A percentile compares a stretch with the other conserved stretches of the same genome.
Evolutionary conservation across 2,329 filamentous ascomycete species (phyloP).

Genomic region (Exophiala dermatitidis): DNA sequence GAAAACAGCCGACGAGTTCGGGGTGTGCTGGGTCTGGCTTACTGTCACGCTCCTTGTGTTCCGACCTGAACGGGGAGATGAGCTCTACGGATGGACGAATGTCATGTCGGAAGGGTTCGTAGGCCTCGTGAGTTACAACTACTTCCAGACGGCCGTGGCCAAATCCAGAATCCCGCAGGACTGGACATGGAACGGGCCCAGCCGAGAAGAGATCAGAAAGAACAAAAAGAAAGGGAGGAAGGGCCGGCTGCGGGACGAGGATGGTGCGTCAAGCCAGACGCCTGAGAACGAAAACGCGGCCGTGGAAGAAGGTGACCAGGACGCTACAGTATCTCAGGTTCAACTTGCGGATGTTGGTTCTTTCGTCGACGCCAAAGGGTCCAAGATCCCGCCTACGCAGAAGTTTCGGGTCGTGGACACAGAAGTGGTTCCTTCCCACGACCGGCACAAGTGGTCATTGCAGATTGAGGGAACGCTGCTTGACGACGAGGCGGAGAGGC

Average conservation of each 20-base stretch:
- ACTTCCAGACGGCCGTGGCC: slow-evolving; percentile 86
- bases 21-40: slow-evolving; percentile 78
- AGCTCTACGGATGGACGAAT: slow-evolving; percentile 61
- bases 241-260: slow-evolving; percentile 29
- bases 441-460: slow-evolving; percentile 68
- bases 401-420: slow-evolving; percentile 77
- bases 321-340: neutral
- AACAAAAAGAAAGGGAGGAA: slow-evolving; percentile 29
- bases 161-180: slow-evolving; percentile 63
- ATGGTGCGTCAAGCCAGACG: slow-evolving; percentile 35
- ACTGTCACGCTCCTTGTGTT: slow-evolving; percentile 83
- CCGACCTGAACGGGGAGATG: slow-evolving; percentile 63
- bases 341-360: slow-evolving; percentile 53
- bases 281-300: slow-evolving; percentile 38
- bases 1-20: slow-evolving; percentile 66
- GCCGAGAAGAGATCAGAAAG: slow-evolving; percentile 29
- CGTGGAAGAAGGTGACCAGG: neutral
- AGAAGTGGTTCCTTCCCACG: slow-evolving; percentile 62
- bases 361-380: slow-evolving; percentile 66
- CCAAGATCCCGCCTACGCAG: slow-evolving; percentile 62
- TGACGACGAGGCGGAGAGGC: slow-evolving; percentile 57
- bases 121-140: slow-evolving; percentile 79
- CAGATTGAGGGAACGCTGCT: slow-evolving; percentile 87
- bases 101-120: slow-evolving; percentile 84
- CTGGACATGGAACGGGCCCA: slow-evolving; percentile 71